Conservation (phyloP, 345 rosid species). For the Crucihimalaya himalaica region DNA sequence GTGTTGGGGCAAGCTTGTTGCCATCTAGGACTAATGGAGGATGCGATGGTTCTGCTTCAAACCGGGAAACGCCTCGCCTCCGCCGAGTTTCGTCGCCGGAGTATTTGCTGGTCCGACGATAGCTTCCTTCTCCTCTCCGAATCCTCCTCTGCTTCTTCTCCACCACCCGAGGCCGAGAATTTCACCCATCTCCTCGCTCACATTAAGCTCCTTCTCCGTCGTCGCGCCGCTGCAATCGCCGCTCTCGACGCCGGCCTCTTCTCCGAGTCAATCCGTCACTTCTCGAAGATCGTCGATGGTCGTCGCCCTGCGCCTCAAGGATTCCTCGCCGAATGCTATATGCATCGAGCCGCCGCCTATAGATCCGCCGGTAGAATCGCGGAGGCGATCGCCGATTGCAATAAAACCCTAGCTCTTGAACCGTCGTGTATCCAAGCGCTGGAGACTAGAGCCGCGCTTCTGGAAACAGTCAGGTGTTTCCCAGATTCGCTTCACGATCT, state of each 20-base stretch:
- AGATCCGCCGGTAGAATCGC: constrained; percentile 75
- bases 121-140: constrained; percentile 63
- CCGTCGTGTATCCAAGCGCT: constrained; percentile 87
- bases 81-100: constrained; percentile 91
- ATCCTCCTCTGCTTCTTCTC: constrained; percentile 46
- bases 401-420: constrained; percentile 81
- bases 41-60: constrained; percentile 92
- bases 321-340: constrained; percentile 84
- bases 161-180: constrained; percentile 66
- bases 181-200: constrained; percentile 69
- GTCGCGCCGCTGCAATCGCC: constrained; percentile 84
- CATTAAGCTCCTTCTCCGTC: constrained; percentile 85
- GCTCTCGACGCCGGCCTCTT: constrained; percentile 80
- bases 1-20: constrained; percentile 92
- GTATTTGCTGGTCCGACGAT: constrained; percentile 86
- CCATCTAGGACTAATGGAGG: constrained; percentile 94
- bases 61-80: constrained; percentile 90
- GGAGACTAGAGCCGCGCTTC: constrained; percentile 78
- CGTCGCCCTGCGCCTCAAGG: constrained; percentile 90
- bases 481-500: constrained; percentile 93
- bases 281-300: constrained; percentile 83
- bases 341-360: constrained; percentile 82
- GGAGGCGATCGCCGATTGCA: constrained; percentile 88
- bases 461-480: constrained; percentile 77
- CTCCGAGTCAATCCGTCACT: constrained; percentile 91